These are phyloP conservation scores for Hypericum androsaemum DNA, from an alignment of 345 rosid genomes.

Conservation along the genomic window DNA sequence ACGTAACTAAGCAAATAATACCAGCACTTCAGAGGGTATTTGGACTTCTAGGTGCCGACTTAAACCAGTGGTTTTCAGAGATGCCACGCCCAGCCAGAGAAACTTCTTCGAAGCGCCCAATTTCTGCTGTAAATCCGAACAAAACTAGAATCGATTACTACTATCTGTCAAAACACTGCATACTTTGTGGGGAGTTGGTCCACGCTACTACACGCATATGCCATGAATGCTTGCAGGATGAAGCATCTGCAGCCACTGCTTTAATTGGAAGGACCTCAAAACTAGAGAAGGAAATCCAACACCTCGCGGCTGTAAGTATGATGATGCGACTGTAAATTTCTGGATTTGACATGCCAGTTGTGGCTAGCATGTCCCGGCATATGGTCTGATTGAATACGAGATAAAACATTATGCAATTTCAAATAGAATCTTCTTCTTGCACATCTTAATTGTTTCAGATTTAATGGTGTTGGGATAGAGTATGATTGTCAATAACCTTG, in stretches of 20 bases:
- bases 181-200: constrained; percentile 81
- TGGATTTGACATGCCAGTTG: background rate
- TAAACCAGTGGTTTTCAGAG: constrained; percentile 74
- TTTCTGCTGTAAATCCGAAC: constrained; percentile 36
- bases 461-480: no score
- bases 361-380: background rate
- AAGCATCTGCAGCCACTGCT: constrained; percentile 48
- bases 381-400: background rate
- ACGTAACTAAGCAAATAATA: constrained; percentile 88
- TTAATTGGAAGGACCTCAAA: constrained; percentile 69
- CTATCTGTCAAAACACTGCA: constrained; percentile 80
- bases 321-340: background rate
- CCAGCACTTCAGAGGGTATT: constrained; percentile 83
- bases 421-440: no score
- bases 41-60: constrained; percentile 79
- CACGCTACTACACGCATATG: constrained; percentile 58
- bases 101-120: constrained; percentile 42
- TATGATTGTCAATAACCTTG: no score
- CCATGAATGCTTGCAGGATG: constrained; percentile 43
- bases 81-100: constrained; percentile 80
- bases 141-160: constrained; percentile 69
- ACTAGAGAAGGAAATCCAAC: constrained; percentile 80
- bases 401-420: no score
- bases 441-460: no score
- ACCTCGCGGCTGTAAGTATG: constrained; percentile 65